phyloP scores from a whole-genome alignment of 345 rosid genomes.

The Sisymbrium irio region DNA sequence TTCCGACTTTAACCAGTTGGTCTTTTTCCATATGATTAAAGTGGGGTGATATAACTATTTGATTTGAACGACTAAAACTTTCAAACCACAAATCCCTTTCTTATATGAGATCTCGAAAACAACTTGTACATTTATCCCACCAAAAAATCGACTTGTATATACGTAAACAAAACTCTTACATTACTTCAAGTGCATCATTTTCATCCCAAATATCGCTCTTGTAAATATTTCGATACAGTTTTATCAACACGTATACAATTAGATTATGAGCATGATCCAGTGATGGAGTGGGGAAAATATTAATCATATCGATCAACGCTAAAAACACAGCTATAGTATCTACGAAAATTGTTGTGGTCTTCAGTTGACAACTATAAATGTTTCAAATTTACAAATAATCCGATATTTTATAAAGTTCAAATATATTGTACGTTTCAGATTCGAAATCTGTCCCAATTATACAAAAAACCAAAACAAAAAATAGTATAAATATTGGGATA shows the following conservation, averaged over 20 bases:
- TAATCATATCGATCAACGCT: not conserved
- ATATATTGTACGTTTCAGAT: not conserved
- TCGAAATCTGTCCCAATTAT: not conserved
- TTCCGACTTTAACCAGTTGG: slow-evolving; percentile 25
- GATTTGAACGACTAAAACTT: slow-evolving; percentile 26
- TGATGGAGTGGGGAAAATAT: not conserved
- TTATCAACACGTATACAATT: not conserved
- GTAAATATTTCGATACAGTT: too few relatives aligned
- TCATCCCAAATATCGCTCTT: not conserved
- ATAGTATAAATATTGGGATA: too few relatives aligned
- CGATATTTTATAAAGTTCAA: not conserved
- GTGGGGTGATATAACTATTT: slow-evolving; percentile 19
- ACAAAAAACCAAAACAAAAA: not conserved
- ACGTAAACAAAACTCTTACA: not conserved
- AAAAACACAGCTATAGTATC: not conserved
- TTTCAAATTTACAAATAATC: not conserved
- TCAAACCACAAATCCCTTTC: slow-evolving; percentile 16
- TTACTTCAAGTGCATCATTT: not conserved
- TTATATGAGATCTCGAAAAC: slow-evolving; percentile 14
- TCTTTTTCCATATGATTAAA: slow-evolving; percentile 35
- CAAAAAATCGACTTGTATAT: not conserved
- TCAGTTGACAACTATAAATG: not conserved
- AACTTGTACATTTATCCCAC: not conserved
- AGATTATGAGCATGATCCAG: not conserved
- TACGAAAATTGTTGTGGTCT: not conserved